Evolutionary conservation across 805 yeast species (phyloP).

Genomic region (Jamesozyma spencerorum): DNA sequence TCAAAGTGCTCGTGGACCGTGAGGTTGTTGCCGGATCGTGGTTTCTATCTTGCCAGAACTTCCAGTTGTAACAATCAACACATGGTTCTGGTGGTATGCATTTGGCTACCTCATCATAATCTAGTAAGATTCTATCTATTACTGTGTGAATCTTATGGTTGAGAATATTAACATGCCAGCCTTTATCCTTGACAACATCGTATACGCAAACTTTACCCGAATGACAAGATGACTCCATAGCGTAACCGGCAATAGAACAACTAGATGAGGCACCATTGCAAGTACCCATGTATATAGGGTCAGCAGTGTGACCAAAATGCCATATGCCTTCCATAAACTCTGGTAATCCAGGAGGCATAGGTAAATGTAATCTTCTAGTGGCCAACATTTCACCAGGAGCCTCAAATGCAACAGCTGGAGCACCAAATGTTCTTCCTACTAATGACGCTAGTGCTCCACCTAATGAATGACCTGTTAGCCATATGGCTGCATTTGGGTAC

Average conservation of each 20-base stretch:
- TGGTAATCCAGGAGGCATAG: constrained; percentile 87
- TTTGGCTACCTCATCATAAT: constrained; percentile 66
- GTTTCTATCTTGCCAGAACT: constrained; percentile 43
- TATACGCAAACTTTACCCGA: constrained; percentile 80
- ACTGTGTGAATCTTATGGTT: constrained; percentile 89
- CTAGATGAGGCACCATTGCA: constrained; percentile 89
- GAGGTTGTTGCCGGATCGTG: constrained; percentile 6
- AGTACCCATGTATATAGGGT: constrained; percentile 92
- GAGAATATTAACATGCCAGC: constrained; percentile 82
- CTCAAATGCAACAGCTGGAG: constrained; percentile 84
- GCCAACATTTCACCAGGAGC: constrained; percentile 91
- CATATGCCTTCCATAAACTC: constrained; percentile 70
- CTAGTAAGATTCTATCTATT: constrained; percentile 65
- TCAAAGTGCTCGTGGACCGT: constrained; percentile 8
- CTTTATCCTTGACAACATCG: constrained; percentile 80
- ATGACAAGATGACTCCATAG: constrained; percentile 94
- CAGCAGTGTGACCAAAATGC: constrained; percentile 96
- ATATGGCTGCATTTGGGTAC: constrained; percentile 66
- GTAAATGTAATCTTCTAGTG: constrained; percentile 74
- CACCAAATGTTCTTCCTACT: constrained; percentile 79
- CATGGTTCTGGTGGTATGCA: constrained; percentile 77
- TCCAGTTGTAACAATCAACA: constrained; percentile 86
- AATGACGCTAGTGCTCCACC: constrained; percentile 83
- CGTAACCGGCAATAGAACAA: constrained; percentile 89
- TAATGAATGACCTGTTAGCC: constrained; percentile 92